These are phyloP conservation scores for Fusarium kyushuense DNA, from an alignment of 2,329 filamentous ascomycete genomes.

Conservation along the genomic window DNA sequence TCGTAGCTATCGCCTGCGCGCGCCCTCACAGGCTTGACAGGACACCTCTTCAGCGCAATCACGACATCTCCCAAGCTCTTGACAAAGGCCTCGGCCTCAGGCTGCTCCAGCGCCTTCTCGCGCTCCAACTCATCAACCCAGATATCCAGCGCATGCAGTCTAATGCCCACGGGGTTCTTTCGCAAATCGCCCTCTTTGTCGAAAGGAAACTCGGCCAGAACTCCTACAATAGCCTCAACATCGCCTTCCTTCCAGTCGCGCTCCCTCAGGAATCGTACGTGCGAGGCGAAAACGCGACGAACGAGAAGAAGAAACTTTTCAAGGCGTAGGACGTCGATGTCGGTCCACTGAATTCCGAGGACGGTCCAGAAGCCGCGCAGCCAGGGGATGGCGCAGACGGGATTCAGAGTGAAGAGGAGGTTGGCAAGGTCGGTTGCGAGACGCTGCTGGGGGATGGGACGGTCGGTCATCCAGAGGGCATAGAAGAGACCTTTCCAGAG, in stretches of 20 bases:
- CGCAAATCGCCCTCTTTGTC: conserved; percentile 56
- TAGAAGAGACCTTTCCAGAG: conserved; percentile 97
- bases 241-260: conserved; percentile 51
- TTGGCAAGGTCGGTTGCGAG: conserved; percentile 82
- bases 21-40: conserved; percentile 77
- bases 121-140: conserved; percentile 92
- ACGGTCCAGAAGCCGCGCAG: conserved; percentile 78
- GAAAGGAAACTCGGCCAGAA: conserved; percentile 51
- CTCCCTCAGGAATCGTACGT: conserved; percentile 64
- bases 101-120: conserved; percentile 64
- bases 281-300: conserved; percentile 80
- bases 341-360: conserved; percentile 77
- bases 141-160: conserved; percentile 89
- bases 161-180: conserved; percentile 82
- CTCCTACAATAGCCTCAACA: conserved; percentile 45
- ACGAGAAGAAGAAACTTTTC: conserved; percentile 94
- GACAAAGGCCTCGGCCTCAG: conserved; percentile 61
- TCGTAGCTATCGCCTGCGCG: conserved; percentile 76
- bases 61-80: conserved; percentile 66
- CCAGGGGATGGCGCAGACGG: conserved; percentile 58
- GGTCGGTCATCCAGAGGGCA: conserved; percentile 93
- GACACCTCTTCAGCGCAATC: conserved; percentile 66
- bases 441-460: conserved; percentile 85
- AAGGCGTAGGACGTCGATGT: conserved; percentile 80
- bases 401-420: conserved; percentile 69